Evolutionary conservation across 2,329 filamentous ascomycete species (phyloP).

Genomic region (Chrysosporium keratinophilum): DNA sequence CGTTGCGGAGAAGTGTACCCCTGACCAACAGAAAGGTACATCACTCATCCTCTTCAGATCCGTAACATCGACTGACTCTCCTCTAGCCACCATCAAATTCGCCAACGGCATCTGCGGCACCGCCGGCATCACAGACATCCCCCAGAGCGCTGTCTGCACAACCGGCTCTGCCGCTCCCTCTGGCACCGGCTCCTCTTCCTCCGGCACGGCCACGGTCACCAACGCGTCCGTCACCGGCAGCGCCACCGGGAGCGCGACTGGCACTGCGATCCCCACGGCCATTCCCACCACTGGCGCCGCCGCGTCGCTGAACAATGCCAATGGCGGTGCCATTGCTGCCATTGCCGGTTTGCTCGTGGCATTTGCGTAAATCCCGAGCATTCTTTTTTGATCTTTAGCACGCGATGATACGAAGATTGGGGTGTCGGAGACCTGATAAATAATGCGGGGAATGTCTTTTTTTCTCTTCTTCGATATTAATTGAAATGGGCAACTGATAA

Average conservation of each 20-base stretch:
- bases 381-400: neutral
- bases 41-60: neutral
- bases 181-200: conserved; percentile 13
- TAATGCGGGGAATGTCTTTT: too few relatives aligned
- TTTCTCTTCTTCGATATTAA: too few relatives aligned
- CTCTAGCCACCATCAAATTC: conserved; percentile 27
- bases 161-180: conserved; percentile 13
- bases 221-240: conserved; percentile 19
- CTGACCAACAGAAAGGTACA: conserved; percentile 34
- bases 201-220: conserved; percentile 4
- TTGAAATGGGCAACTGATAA: too few relatives aligned
- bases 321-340: conserved; percentile 14
- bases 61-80: neutral
- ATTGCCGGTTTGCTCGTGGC: conserved; percentile 13
- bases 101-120: conserved; percentile 32
- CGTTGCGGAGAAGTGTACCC: conserved; percentile 35
- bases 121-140: conserved; percentile 30
- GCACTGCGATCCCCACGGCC: neutral
- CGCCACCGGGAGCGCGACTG: conserved; percentile 18
- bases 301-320: conserved; percentile 16
- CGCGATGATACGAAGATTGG: neutral
- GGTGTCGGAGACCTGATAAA: too few relatives aligned
- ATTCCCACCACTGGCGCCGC: conserved; percentile 11
- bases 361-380: conserved; percentile 5
- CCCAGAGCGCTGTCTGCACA: conserved; percentile 25